phyloP scores from a whole-genome alignment of 2,329 filamentous ascomycete genomes.

The Aspergillus brunneoviolaceus region DNA sequence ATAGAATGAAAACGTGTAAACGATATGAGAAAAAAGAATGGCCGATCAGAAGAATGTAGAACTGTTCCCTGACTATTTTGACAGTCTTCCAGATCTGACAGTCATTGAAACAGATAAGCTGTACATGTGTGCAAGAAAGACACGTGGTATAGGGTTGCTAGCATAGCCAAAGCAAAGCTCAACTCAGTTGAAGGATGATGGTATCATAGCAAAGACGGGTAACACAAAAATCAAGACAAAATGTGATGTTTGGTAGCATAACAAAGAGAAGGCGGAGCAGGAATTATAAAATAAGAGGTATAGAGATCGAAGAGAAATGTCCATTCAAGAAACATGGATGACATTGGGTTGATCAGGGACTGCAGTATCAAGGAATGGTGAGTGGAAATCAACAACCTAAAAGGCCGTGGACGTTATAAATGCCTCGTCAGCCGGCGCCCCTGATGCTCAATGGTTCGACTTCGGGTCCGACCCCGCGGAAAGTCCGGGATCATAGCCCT shows the following conservation, averaged over 20 bases:
- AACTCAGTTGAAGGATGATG: not conserved
- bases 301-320: not conserved
- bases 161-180: not conserved
- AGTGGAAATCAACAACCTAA: slow-evolving; percentile 7
- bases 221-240: not conserved
- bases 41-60: not conserved
- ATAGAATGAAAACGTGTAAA: not conserved
- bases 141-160: not conserved
- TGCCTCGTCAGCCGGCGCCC: slow-evolving; percentile 20
- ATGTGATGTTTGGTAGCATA: not conserved
- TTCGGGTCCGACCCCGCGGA: slow-evolving; percentile 26
- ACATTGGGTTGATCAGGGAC: slow-evolving; percentile 11
- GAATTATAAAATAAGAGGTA: not conserved
- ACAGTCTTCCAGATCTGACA: not conserved
- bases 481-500: slow-evolving; percentile 12
- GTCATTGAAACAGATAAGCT: not conserved
- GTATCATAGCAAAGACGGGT: not conserved
- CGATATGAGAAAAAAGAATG: not conserved
- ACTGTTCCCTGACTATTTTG: not conserved
- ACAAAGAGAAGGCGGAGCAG: not conserved
- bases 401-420: slow-evolving; percentile 17
- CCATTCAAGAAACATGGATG: not conserved
- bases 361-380: slow-evolving; percentile 1
- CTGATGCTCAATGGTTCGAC: slow-evolving; percentile 24
- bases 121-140: not conserved